A percentile compares a stretch with the other conserved stretches of the same genome.
Conservation (phyloP, 768 basidiomycete species). For the Ramaria sp. region DNA sequence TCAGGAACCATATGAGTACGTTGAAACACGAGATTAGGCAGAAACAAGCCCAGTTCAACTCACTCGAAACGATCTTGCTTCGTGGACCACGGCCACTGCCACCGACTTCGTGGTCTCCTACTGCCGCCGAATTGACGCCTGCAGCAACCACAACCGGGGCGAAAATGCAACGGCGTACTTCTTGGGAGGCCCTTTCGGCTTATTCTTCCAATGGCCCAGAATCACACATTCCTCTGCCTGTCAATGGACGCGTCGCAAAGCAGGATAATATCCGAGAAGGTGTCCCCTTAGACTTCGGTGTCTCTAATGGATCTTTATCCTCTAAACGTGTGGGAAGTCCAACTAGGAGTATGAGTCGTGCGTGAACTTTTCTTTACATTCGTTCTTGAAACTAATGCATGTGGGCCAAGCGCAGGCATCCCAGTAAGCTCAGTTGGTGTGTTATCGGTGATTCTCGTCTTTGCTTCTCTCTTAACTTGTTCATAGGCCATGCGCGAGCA, state of each 20-base stretch:
- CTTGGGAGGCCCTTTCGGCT: slow-evolving; percentile 57
- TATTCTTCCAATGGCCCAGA: slow-evolving; percentile 56
- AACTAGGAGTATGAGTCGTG: slow-evolving; percentile 71
- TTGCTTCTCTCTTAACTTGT: slow-evolving; percentile 9
- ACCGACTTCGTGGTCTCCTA: slow-evolving; percentile 6
- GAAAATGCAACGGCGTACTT: slow-evolving; percentile 43
- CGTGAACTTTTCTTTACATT: slow-evolving; percentile 21
- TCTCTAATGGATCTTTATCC: slow-evolving; percentile 19
- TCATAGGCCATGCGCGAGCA: slow-evolving; percentile 70
- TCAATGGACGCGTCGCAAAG: slow-evolving; percentile 22
- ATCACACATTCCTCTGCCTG: slow-evolving; percentile 59
- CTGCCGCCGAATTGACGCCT: slow-evolving; percentile 23
- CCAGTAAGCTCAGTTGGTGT: slow-evolving; percentile 8
- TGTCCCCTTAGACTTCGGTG: slow-evolving; percentile 48
- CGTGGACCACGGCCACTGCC: slow-evolving; percentile 54
- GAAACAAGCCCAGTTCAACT: slow-evolving; percentile 69
- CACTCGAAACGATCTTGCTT: slow-evolving; percentile 56
- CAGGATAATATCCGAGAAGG: slow-evolving; percentile 61
- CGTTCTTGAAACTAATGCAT: not conserved
- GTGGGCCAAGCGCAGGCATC: not conserved
- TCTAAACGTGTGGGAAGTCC: slow-evolving; percentile 54
- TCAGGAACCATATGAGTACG: slow-evolving; percentile 71
- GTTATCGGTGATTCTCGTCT: slow-evolving; percentile 9
- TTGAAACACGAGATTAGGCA: slow-evolving; percentile 76
- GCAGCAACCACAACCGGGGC: slow-evolving; percentile 27